Evolutionary conservation across 257 asterid genomes (phyloP), one percentile per base, ranked within the genome.

Genomic region (Handroanthus guayacan): DNA sequence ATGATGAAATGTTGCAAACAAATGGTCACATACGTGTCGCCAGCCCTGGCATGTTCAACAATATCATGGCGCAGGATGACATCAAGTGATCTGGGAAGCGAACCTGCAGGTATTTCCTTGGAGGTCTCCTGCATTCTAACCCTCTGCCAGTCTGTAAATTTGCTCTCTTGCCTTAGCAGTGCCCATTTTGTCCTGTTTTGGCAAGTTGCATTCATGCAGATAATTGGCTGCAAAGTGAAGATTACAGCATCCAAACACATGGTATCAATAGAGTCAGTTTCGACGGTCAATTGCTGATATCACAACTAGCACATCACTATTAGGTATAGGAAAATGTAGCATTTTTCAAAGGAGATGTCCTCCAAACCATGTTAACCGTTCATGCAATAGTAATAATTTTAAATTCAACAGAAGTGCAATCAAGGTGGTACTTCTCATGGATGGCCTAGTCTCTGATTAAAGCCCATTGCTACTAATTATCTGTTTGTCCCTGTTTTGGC

Each of bases 121-220:
- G 99, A 91, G 71, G 95, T 85, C 84, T 95, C 99, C 88, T 95
- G 99, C 97, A 93, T 90, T 34, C 97, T 84, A 11, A 93, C 97
- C 81, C 99, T 95, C 84, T 95, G 99, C 99, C 99, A 95, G 76
- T 95, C 99, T 9, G 98, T 91, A 82, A 95, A 95, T 81, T 93
- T 93, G 88, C 99, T 95, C 44, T 95, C 99, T 82, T 95, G 98
- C 85, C 99, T 89, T 69, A 95, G 79, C 84, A 95, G 85, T 58
- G 97, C 99, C 99, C 99, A 95, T 61, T 72, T 93, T 54, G 84
- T 66, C 79, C 93, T 80, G 84, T 89, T 95, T 57, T 89, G 94
- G 79, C 99, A 95, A 67, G 97, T 91, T 37, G 98, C 97, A 80
- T 88, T 93, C 87, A 93, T 80, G 82, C 99, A 93, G 79, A 95